Evolutionary conservation across 2,329 filamentous ascomycete species (phyloP), one percentile per base, ranked within the genome.

Genomic region (Fusarium brachygibbosum): DNA sequence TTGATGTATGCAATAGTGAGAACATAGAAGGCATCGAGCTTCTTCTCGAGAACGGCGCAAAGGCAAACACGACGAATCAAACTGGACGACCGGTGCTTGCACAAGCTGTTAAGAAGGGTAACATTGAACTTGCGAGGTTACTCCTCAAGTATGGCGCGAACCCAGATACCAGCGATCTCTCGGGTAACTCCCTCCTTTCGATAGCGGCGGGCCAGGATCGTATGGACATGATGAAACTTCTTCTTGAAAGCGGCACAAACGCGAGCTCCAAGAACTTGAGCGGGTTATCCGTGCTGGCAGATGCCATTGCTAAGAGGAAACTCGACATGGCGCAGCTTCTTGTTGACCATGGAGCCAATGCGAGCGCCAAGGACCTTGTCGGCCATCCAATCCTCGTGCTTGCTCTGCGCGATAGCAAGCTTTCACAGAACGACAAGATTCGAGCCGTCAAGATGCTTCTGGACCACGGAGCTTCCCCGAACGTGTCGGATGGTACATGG

Each of bases 81-180:
- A 58, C 71, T 1, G 78, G 78, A 12, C 59, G 73, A 13, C 72
- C 73, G 0, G 63, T 76, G 11, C 70, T 80, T n/a, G 73, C 74
- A 0, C 68, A 74, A 6, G 76, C 74, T 13, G 66, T 77, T 2
- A 72, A 70, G 37, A 76, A 76, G 42, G 73, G 70, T 0, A 72
- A 77, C 5, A 10, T 71, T 14, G 76, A 76, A 5, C 63, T 79
- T 4, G 74, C 72, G 0, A 56, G 69, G n/a, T 44, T 80, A 11
- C 69, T 80, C 4, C 57, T 80, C 21, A 66, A 75, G 13, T 71
- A 69, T 29, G 82, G 82, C 9, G 82, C 82, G n/a, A 74, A 76
- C 7, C 54, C 74, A 1, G 76, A 76, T 14, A 68, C 75, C 0
- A 70, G 57, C 5, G 76, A 79, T 28, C 55, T 77, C 10, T 75